Evolutionary conservation across 352 stramenopile genomes (phyloP), one percentile per base, ranked within the genome.

Genomic region (Globisporangium nunn): DNA sequence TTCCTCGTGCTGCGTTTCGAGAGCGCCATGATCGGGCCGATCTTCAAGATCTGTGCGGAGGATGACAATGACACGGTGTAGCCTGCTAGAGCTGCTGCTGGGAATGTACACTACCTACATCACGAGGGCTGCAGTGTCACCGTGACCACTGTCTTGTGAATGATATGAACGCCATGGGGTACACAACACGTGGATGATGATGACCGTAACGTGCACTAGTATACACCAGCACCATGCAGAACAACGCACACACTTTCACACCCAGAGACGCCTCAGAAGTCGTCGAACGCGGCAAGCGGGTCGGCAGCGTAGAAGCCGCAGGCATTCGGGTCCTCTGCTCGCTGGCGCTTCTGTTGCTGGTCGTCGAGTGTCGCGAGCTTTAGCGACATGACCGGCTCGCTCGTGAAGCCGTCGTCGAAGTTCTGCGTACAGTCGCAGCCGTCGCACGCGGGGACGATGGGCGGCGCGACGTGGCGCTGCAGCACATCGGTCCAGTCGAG

Each of bases 351-450:
- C 17, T 44, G 53, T n/a, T 43, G 53, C 30, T 35, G n/a, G 10
- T 41, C 51, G 7, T 6, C 14, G 17, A 35, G 31, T 6, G 31
- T 6, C 3, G 31, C 31, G 31, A 58, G 53, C 30, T 43, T 44
- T 29, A 88, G 67, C 23, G 70, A 78, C 40, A 71, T 44, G 49
- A 91, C 78, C 0, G 72, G 75, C 45, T 81, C 75, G 39, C 55
- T 79, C 40, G 83, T 93, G 60, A 91, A 93, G 54, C 83, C 83
- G 63, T 91, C 80, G 76, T 93, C 83, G 64, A 93, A 93, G 66
- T 93, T 91, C 37, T 81, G 66, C 8, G 79, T 91, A 64, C 73
- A 87, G n/a, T 89, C 81, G 63, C 60, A 51, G 43, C 75, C 74
- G 37, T 53, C 50, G 48, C 74, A 84, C n/a, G 71, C 52, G 2